phyloP scores from a whole-genome alignment of 2,329 filamentous ascomycete species.

The Nemania bipapillata region DNA sequence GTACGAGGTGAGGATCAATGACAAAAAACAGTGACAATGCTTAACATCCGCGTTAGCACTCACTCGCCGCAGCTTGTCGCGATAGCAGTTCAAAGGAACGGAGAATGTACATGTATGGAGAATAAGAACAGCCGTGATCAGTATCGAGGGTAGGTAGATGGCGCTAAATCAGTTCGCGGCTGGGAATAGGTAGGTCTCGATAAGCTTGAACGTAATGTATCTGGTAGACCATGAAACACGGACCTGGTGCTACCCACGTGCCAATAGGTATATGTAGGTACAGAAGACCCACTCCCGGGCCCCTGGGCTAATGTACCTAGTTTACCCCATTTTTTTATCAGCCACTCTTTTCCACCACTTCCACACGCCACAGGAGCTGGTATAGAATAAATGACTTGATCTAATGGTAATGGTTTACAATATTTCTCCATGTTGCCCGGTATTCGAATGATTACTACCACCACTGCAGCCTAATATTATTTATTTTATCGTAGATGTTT shows the following conservation, averaged over 20 bases:
- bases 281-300: no score
- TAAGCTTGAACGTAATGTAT: background rate
- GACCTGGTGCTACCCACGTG: no score
- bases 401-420: background rate
- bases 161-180: background rate
- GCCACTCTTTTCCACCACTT: no score
- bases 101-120: background rate
- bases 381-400: no score
- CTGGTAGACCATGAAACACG: background rate
- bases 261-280: no score
- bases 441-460: constrained; percentile 12
- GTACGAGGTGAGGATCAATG: background rate
- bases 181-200: background rate
- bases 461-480: background rate
- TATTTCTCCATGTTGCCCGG: background rate
- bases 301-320: no score
- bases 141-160: constrained; percentile 1
- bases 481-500: no score
- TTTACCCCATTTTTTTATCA: no score
- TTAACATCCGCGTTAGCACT: background rate
- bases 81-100: background rate
- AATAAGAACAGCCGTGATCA: background rate
- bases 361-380: no score
- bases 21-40: constrained; percentile 4
- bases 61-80: constrained; percentile 3